A percentile compares a stretch with the other conserved stretches of the same genome.
Conservation (phyloP, 148 eudicot species). For the Camellia japonica region DNA sequence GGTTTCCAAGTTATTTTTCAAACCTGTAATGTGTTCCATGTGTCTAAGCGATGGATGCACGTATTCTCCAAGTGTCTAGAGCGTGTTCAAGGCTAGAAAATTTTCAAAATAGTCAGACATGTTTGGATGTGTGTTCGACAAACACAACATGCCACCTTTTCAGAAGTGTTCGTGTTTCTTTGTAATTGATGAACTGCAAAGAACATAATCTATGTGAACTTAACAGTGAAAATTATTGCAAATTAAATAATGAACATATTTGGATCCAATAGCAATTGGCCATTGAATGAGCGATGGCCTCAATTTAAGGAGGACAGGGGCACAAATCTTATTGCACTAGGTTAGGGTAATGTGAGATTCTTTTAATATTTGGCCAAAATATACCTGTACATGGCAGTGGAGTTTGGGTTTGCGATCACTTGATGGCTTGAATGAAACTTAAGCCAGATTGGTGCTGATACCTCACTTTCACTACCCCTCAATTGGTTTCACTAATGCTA, state of each 20-base stretch:
- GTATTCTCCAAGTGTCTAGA: too few relatives aligned
- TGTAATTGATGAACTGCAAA: too few relatives aligned
- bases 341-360: background rate
- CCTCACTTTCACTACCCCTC: too few relatives aligned
- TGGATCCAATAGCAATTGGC: background rate
- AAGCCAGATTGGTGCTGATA: background rate
- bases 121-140: too few relatives aligned
- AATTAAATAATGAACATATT: background rate
- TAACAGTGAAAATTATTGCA: background rate
- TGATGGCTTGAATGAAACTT: background rate
- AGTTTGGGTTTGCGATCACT: background rate
- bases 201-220: background rate
- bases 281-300: background rate
- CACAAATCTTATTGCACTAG: background rate
- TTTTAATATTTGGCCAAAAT: background rate
- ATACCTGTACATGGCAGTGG: background rate
- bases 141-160: too few relatives aligned
- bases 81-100: too few relatives aligned
- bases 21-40: too few relatives aligned
- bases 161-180: too few relatives aligned
- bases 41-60: too few relatives aligned
- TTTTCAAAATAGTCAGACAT: too few relatives aligned
- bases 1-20: too few relatives aligned
- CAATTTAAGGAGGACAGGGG: background rate
- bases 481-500: too few relatives aligned